Evolutionary conservation across 768 basidiomycete genomes (phyloP).

Genomic region (Podaxis sp.): DNA sequence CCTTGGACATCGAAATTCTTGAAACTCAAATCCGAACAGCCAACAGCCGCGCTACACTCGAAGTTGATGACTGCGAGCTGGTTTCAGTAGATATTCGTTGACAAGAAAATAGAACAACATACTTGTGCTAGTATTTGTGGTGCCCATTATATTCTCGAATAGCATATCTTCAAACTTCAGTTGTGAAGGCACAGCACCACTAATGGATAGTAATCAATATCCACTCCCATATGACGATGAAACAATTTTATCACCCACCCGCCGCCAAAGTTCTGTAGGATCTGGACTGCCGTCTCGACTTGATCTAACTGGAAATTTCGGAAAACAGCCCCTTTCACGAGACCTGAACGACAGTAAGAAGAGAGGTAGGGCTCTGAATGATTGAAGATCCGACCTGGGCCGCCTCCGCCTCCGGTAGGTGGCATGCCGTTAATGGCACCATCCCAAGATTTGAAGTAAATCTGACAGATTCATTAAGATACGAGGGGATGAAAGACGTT

Average conservation of each 20-base stretch:
- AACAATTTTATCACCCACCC: background rate
- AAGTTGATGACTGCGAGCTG: conserved; percentile 41
- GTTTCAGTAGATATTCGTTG: background rate
- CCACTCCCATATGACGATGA: background rate
- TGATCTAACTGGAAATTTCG: conserved; percentile 44
- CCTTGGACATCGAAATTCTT: conserved; percentile 35
- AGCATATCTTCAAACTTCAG: conserved; percentile 45
- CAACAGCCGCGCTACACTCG: conserved; percentile 46
- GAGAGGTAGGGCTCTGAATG: background rate
- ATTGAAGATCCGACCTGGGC: conserved; percentile 31
- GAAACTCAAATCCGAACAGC: conserved; percentile 45
- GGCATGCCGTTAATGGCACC: conserved; percentile 49
- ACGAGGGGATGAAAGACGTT: background rate
- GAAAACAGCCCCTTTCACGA: conserved; percentile 41
- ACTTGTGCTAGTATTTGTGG: conserved; percentile 37
- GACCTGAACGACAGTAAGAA: conserved; percentile 28
- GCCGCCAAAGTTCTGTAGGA: conserved; percentile 52
- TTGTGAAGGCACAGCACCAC: conserved; percentile 48
- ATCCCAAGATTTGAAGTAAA: conserved; percentile 59
- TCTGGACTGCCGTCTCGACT: conserved; percentile 43
- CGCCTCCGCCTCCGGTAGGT: conserved; percentile 57
- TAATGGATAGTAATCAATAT: conserved; percentile 17
- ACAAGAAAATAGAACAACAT: background rate
- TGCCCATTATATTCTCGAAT: conserved; percentile 48
- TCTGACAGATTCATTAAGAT: conserved; percentile 25